A percentile compares a stretch with the other conserved stretches of the same genome.
These are phyloP conservation scores for Aureobasidium sp. DNA, from an alignment of 2,329 filamentous ascomycete species.

Conservation along the genomic window DNA sequence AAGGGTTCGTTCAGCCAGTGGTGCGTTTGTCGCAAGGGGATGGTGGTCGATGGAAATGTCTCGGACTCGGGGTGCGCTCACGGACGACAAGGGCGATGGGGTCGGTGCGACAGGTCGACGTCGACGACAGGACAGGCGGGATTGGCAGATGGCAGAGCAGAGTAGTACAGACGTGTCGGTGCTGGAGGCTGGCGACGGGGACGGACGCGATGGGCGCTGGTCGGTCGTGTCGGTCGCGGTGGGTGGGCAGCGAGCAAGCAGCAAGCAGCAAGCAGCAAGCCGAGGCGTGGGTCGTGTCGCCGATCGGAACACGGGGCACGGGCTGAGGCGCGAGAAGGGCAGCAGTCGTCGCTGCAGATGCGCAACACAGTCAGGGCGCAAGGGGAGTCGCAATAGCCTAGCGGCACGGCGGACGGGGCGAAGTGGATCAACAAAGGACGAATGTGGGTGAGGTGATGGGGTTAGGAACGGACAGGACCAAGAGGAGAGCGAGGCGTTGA, in stretches of 20 bases:
- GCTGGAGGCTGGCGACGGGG: not conserved
- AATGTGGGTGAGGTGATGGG: conserved; percentile 14
- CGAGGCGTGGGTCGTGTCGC: conserved; percentile 10
- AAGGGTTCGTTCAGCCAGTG: conserved; percentile 13
- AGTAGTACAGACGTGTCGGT: not conserved
- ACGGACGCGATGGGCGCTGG: not conserved
- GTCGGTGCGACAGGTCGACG: not conserved
- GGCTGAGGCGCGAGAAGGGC: not conserved
- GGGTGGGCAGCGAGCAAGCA: not conserved
- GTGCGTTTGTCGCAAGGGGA: conserved; percentile 8
- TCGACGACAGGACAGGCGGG: not conserved
- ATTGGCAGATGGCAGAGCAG: not conserved
- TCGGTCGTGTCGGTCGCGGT: not conserved
- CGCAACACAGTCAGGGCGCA: conserved; percentile 1
- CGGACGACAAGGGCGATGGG: not conserved
- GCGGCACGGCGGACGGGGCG: conserved; percentile 9
- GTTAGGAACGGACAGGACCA: not conserved
- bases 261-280: conserved; percentile 14
- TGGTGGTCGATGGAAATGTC: not conserved
- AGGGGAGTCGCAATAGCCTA: conserved; percentile 10
- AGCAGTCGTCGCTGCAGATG: conserved; percentile 3
- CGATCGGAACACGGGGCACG: conserved; percentile 3
- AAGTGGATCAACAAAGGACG: conserved; percentile 13
- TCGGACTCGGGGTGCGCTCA: conserved; percentile 12
- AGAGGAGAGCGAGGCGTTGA: conserved; percentile 8